Base-by-base conservation (phyloP, 306 rosid species). In the Trifolium repens region DNA sequence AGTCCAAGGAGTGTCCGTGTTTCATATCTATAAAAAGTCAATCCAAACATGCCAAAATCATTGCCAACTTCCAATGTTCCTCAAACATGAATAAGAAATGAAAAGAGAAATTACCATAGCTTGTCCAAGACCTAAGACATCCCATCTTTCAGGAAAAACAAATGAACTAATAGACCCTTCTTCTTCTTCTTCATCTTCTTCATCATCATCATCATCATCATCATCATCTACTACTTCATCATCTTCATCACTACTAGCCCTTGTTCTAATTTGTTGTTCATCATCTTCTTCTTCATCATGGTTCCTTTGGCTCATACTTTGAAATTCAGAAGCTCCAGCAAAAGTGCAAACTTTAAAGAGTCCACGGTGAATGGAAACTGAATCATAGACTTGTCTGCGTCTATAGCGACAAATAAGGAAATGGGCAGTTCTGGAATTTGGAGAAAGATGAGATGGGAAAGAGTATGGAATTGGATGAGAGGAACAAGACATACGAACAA, bases 121-220 rank as follows among this genome's bases (percentile, higher is more conserved):
- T 79, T 94, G 98, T 63, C 98, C 98, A 55, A 94, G 98, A 27
- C 98, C 98, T 80, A 94, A 72, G 1, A 94, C 97, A 72, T 94
- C 97, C 96, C 94, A 94, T 79, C 88, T 87, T 24, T 91, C 96
- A 40, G 96, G 94, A 60, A 84, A 71, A 65, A 43, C 73, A 43
- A 82, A 70, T 17, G 92, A 73, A 2, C 79, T 79, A 82, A 67
- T 24, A 32, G 71, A 52, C 4, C 16, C 84, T 37, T 85, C 82
- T 44, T 79, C 82, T 34, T 85, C 79, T 10, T 73, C 81, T 0
- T 69, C 42, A 1, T 39, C 42, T 4, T 43, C 49, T 0, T 66
- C 78, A 0, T 74, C 78, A 1, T 74, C 13, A 17, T 17, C 19
- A 17, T 17, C 19, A 17, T 17, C n/a, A n/a, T n/a, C n/a, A n/a